Conservation (phyloP, 257 asterid genomes). For the Cinchona pubescens region DNA sequence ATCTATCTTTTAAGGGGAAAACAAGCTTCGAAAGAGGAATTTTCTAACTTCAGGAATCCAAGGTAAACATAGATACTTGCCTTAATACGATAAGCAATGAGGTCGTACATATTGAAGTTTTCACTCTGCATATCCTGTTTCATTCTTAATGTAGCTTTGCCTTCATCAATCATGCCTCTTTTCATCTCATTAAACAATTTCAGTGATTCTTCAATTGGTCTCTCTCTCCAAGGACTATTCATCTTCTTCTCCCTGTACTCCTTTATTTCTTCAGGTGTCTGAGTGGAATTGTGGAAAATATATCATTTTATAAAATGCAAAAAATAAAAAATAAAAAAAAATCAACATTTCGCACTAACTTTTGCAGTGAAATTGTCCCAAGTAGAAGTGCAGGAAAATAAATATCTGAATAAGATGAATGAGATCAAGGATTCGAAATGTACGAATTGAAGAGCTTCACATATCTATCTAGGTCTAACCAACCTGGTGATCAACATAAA, state of each 20-base stretch:
- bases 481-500: slow-evolving; percentile 99
- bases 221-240: slow-evolving; percentile 96
- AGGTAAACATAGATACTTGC: slow-evolving; percentile 35
- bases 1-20: neutral
- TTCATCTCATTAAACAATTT: slow-evolving; percentile 84
- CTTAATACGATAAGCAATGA: slow-evolving; percentile 95
- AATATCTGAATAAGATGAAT: neutral
- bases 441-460: neutral
- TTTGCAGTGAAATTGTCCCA: neutral
- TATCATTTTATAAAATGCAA: neutral
- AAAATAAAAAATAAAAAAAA: neutral
- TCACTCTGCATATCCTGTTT: slow-evolving; percentile 99
- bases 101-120: slow-evolving; percentile 88
- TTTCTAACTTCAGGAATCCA: slow-evolving; percentile 5
- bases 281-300: slow-evolving; percentile 10
- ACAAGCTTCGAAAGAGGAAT: neutral
- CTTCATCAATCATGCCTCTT: slow-evolving; percentile 74
- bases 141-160: slow-evolving; percentile 92
- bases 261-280: slow-evolving; percentile 94
- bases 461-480: neutral
- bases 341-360: neutral
- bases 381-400: neutral
- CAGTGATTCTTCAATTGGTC: slow-evolving; percentile 82
- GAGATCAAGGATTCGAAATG: neutral
- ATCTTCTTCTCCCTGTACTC: slow-evolving; percentile 81